Base-by-base conservation (phyloP, 306 rosid genomes). In the Pyrus communis region DNA sequence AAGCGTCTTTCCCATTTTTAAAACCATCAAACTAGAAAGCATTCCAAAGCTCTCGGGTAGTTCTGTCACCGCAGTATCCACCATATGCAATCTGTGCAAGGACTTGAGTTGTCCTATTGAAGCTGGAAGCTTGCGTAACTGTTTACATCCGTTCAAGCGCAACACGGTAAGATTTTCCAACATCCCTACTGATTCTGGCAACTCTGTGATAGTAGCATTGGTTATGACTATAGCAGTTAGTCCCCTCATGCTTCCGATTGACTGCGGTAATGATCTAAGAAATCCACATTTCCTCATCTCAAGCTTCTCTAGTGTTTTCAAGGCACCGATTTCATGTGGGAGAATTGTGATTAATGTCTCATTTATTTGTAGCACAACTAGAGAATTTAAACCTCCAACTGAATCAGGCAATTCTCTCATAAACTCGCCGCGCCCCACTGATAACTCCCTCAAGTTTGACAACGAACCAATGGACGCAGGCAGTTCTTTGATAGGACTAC, bases 31-130 rank as follows among this genome's bases (percentile, higher is more conserved):
- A 46, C 45, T 82, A 49, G 91, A 80, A 46, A 88, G 93, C 89
- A 55, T 82, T 38, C 91, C 90, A 23, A 91, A 91, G 69, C 83
- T 87, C 77, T 85, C 85, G 5, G 93, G 96, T 73, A 91, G 79
- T 71, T 83, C 84, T 23, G 78, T 68, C 58, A 87, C 67, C 21
- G 80, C 81, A 0, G 89, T 88, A 66, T 84, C 89, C 76, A 22
- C 83, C 88, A 91, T 87, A 40, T 7, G 14, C 65, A 91, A 63
- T 33, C 73, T 86, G 64, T 52, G 76, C 74, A 91, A 76, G 51
- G 89, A 87, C 69, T 66, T 86, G 70, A 89, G 74, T 15, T 81
- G 74, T 60, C 93, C 96, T 15, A 86, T 83, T 75, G 90, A 87
- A 49, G 43, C 69, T 19, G 96, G 96, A 84, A 91, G 96, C 77